Evolutionary conservation across 768 basidiomycete species (phyloP).

Genomic region (Tulasnella sp.): DNA sequence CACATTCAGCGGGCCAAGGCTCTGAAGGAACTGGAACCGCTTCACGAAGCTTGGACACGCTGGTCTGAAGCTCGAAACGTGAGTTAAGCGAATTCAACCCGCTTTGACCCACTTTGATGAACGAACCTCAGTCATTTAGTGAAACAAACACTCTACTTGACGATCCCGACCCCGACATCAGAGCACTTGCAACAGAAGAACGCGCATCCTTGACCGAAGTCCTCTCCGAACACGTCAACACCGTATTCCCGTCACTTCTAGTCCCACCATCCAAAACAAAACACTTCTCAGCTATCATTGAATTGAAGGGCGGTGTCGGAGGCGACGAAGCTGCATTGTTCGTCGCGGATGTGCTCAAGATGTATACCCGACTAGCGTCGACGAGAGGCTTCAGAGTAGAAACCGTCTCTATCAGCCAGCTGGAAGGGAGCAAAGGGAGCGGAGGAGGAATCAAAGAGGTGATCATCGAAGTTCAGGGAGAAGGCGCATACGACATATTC

Average conservation of each 20-base stretch:
- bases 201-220: slow-evolving; percentile 40
- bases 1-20: slow-evolving; percentile 58
- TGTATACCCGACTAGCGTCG: slow-evolving; percentile 70
- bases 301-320: slow-evolving; percentile 89
- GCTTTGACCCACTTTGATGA: neutral
- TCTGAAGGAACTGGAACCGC: slow-evolving; percentile 63
- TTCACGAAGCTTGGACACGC: slow-evolving; percentile 63
- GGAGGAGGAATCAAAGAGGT: slow-evolving; percentile 58
- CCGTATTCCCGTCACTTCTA: slow-evolving; percentile 64
- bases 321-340: slow-evolving; percentile 87
- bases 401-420: slow-evolving; percentile 48
- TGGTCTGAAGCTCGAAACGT: slow-evolving; percentile 61
- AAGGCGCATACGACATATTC: slow-evolving; percentile 71
- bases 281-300: slow-evolving; percentile 72
- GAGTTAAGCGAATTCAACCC: slow-evolving; percentile 30
- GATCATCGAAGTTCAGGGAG: slow-evolving; percentile 71
- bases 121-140: slow-evolving; percentile 53
- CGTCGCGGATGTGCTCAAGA: slow-evolving; percentile 66
- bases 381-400: slow-evolving; percentile 57
- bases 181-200: slow-evolving; percentile 70
- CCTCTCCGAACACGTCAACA: slow-evolving; percentile 36
- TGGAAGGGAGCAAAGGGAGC: slow-evolving; percentile 57
- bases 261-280: slow-evolving; percentile 66
- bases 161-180: slow-evolving; percentile 74
- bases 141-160: slow-evolving; percentile 58